Base-by-base conservation (phyloP, 2,329 filamentous ascomycete species). In the Cadophora sp. region DNA sequence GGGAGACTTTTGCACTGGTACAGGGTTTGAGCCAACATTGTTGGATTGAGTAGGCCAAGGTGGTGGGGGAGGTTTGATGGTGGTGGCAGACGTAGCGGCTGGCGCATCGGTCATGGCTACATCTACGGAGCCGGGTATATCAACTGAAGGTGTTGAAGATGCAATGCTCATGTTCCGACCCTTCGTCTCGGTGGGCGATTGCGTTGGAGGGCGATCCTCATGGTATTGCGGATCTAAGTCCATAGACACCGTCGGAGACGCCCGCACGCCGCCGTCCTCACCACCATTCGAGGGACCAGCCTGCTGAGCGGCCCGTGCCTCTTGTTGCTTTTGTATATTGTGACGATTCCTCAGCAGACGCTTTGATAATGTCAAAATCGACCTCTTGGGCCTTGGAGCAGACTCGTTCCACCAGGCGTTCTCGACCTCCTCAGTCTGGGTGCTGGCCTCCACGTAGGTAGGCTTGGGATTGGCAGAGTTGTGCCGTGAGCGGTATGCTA, bases 11-110 rank as follows among this genome's bases (percentile, higher is more conserved):
- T 70, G 72, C 22, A 12, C 56, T 19, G 12, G 29, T 27, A 59
- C 61, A 14, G 67, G 61, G 58, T 58, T 53, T 8, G 62, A 43
- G 19, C 34, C 64, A 29, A 31, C 22, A 58, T 26, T 64, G 12
- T 64, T 67, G 11, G 70, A 50, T 27, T 71, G 68, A 27, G 64
- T 69, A 4, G 76, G 72, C 75, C 74, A 77, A 40, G 73, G 72
- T 31, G 76, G 76, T 4, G 77, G 73, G 27, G 76, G 76, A 61
- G 77, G 76, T 59, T 77, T 78, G 50, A 75, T 74, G 27, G 71
- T 43, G 46, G 67, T 73, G n/a, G 63, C 51, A 9, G 71, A 62
- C n/a, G 62, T 56, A 24, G 69, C 60, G 5, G 72, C 59, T 22
- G 75, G 71, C 11, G 72, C 71, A 71, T 79, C 77, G 24, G 64